A percentile compares a stretch with the other conserved stretches of the same genome.
Evolutionary conservation across 805 yeast species (phyloP).

Genomic region (Yarrowia porcina): DNA sequence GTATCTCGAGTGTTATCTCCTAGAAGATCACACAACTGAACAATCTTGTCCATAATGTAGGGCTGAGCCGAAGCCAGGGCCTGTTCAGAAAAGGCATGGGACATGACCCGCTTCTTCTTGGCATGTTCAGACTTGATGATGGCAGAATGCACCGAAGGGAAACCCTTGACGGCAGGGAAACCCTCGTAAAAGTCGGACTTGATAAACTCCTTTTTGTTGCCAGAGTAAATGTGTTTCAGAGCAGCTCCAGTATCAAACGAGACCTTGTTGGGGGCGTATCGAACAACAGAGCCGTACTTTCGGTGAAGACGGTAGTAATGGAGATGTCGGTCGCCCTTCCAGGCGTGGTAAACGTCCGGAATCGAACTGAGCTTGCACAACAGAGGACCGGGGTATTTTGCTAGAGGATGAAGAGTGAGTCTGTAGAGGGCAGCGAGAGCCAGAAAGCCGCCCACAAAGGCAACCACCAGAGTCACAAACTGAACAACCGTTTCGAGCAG

Average conservation of each 20-base stretch:
- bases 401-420: conserved; percentile 27
- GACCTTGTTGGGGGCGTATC: conserved; percentile 29
- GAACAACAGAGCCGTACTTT: conserved; percentile 28
- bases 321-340: conserved; percentile 29
- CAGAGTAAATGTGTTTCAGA: conserved; percentile 28
- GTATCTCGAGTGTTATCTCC: conserved; percentile 27
- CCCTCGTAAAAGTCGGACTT: conserved; percentile 29
- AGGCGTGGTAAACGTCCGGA: conserved; percentile 29
- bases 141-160: conserved; percentile 29
- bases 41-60: conserved; percentile 28
- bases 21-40: conserved; percentile 26
- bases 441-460: conserved; percentile 27
- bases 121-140: conserved; percentile 28
- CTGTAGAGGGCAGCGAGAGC: conserved; percentile 24
- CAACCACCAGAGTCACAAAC: conserved; percentile 13
- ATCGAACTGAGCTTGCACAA: conserved; percentile 26
- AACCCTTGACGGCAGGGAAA: conserved; percentile 29
- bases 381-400: conserved; percentile 29
- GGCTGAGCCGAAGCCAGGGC: conserved; percentile 28
- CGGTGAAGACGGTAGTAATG: conserved; percentile 26
- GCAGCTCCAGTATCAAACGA: conserved; percentile 28
- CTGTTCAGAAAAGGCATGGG: conserved; percentile 28
- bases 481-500: conserved; percentile 2
- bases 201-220: conserved; percentile 25
- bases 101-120: conserved; percentile 29